These are phyloP conservation scores for Mycena galericulata DNA, from an alignment of 768 basidiomycete species.

Conservation along the genomic window DNA sequence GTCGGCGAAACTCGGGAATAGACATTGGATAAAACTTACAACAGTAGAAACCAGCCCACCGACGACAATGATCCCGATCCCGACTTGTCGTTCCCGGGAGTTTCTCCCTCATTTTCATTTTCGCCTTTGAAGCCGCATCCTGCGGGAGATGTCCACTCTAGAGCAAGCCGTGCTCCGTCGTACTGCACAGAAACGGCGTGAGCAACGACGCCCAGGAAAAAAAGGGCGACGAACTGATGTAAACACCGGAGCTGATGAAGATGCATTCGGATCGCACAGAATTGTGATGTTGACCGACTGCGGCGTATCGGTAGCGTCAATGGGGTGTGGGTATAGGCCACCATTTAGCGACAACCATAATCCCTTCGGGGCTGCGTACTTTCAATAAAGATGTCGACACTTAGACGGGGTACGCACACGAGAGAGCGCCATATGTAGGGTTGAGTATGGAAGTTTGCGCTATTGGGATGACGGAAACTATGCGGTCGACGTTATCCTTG, in stretches of 20 bases:
- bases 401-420: conserved; percentile 49
- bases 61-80: conserved; percentile 70
- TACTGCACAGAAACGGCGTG: conserved; percentile 49
- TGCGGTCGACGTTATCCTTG: conserved; percentile 64
- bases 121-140: conserved; percentile 63
- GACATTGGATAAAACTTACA: conserved; percentile 62
- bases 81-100: conserved; percentile 34
- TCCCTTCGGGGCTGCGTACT: conserved; percentile 61
- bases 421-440: conserved; percentile 47
- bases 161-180: conserved; percentile 60
- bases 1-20: conserved; percentile 11
- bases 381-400: conserved; percentile 24
- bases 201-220: neutral
- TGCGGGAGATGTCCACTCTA: conserved; percentile 73
- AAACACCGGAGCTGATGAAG: neutral
- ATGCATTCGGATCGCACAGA: conserved; percentile 56
- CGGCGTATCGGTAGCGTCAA: conserved; percentile 53
- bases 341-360: conserved; percentile 71
- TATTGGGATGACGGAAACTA: conserved; percentile 83
- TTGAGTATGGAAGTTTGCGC: conserved; percentile 56
- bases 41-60: conserved; percentile 89
- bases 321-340: conserved; percentile 66
- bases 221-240: conserved; percentile 9
- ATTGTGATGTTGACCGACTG: conserved; percentile 75
- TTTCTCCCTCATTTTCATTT: conserved; percentile 35